phyloP scores from a whole-genome alignment of 257 asterid genomes.

The Nicotiana attenuata region DNA sequence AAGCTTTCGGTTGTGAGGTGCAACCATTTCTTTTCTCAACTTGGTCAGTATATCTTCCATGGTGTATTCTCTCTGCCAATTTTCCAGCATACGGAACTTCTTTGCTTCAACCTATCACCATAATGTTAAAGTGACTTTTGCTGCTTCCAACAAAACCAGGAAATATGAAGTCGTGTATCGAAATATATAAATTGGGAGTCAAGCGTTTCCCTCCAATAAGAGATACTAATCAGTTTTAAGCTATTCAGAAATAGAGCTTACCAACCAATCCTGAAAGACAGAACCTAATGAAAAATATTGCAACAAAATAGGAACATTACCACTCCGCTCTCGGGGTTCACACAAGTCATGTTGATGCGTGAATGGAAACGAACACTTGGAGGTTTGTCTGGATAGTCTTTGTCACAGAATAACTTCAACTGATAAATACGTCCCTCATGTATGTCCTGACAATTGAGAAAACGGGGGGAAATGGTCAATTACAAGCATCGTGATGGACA shows the following conservation, averaged over 20 bases:
- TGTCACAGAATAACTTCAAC: slow-evolving; percentile 39
- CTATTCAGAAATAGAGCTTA: not conserved
- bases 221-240: not conserved
- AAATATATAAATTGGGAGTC: too few relatives aligned
- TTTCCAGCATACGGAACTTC: slow-evolving; percentile 24
- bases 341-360: slow-evolving; percentile 39
- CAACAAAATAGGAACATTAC: slow-evolving; percentile 13
- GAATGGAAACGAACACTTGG: slow-evolving; percentile 44
- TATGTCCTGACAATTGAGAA: slow-evolving; percentile 24
- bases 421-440: slow-evolving; percentile 46
- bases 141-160: too few relatives aligned
- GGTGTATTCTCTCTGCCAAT: slow-evolving; percentile 31
- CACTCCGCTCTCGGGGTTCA: slow-evolving; percentile 38
- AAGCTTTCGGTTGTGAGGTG: slow-evolving; percentile 31
- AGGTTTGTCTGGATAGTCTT: slow-evolving; percentile 47
- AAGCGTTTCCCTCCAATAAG: not conserved
- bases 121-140: too few relatives aligned
- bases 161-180: not conserved
- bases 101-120: slow-evolving; percentile 24
- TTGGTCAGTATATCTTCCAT: slow-evolving; percentile 31
- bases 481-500: not conserved
- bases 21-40: slow-evolving; percentile 33
- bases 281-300: not conserved
- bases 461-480: too few relatives aligned
- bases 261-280: not conserved